These are phyloP conservation scores for Simmondsia chinensis DNA, from an alignment of 148 eudicot species.

Conservation along the genomic window DNA sequence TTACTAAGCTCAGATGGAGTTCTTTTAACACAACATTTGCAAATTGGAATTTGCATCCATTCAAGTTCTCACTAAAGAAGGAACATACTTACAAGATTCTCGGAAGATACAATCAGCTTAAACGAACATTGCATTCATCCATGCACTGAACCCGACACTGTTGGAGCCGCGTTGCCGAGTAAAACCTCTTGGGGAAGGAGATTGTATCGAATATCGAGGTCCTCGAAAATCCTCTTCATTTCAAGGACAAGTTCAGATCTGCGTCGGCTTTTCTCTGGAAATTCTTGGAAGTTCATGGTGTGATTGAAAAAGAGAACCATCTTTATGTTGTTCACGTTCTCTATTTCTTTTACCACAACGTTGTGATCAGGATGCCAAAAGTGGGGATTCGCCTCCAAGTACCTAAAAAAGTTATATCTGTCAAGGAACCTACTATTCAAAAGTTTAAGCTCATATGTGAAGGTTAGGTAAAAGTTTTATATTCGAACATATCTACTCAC, in stretches of 20 bases:
- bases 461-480: too few species aligned
- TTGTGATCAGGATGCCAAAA: slow-evolving; percentile 55
- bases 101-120: too few species aligned
- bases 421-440: background rate
- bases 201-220: slow-evolving; percentile 46
- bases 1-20: too few species aligned
- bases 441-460: too few species aligned
- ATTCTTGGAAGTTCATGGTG: slow-evolving; percentile 73
- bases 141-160: background rate
- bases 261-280: slow-evolving; percentile 35
- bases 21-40: too few species aligned
- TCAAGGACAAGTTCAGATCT: slow-evolving; percentile 46
- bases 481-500: too few species aligned
- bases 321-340: slow-evolving; percentile 56
- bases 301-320: slow-evolving; percentile 50
- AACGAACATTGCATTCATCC: background rate
- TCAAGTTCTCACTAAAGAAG: too few species aligned
- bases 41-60: too few species aligned
- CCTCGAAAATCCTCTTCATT: slow-evolving; percentile 62
- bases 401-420: slow-evolving; percentile 18
- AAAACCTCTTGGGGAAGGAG: slow-evolving; percentile 74
- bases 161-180: slow-evolving; percentile 14
- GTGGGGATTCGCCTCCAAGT: slow-evolving; percentile 30
- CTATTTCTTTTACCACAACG: slow-evolving; percentile 53
- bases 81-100: too few species aligned